Percentiles rank a stretch among this genome's conserved stretches.
These are phyloP conservation scores for Tephrocybe sp. DNA, from an alignment of 768 basidiomycete species.

Conservation along the genomic window DNA sequence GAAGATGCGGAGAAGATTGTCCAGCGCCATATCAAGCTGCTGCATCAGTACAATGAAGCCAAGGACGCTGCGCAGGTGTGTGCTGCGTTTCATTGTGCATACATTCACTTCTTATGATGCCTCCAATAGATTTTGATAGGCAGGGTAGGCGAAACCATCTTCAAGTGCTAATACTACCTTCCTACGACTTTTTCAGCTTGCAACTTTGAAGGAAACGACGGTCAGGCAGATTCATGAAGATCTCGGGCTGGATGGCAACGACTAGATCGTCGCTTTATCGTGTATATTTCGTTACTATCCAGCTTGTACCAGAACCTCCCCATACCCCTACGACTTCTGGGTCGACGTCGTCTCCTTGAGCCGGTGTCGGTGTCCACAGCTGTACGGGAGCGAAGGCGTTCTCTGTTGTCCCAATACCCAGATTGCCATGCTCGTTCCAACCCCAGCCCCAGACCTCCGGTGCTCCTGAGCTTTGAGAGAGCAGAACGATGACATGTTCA, in stretches of 20 bases:
- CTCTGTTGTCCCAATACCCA: slow-evolving; percentile 64
- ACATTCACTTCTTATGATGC: not conserved
- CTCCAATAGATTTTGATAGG: slow-evolving; percentile 69
- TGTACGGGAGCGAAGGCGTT: slow-evolving; percentile 51
- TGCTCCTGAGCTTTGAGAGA: slow-evolving; percentile 11
- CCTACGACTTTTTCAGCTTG: slow-evolving; percentile 50
- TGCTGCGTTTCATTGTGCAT: slow-evolving; percentile 4
- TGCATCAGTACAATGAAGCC: slow-evolving; percentile 79
- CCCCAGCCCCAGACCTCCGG: slow-evolving; percentile 83
- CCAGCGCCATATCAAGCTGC: slow-evolving; percentile 65
- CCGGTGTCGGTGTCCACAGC: slow-evolving; percentile 46
- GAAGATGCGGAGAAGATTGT: slow-evolving; percentile 33
- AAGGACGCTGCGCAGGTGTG: slow-evolving; percentile 80
- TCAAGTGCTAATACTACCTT: not conserved
- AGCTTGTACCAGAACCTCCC: slow-evolving; percentile 49
- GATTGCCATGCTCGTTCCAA: slow-evolving; percentile 98
- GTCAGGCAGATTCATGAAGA: slow-evolving; percentile 75
- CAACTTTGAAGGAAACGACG: slow-evolving; percentile 65
- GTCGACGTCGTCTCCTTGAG: not conserved
- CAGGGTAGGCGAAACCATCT: slow-evolving; percentile 43
- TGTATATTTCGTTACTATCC: slow-evolving; percentile 31
- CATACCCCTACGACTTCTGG: slow-evolving; percentile 29
- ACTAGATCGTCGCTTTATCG: slow-evolving; percentile 33
- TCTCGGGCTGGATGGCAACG: slow-evolving; percentile 58
- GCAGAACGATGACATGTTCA: slow-evolving; percentile 71